Evolutionary conservation across 83 land plant species (phyloP).

Genomic region (Picea engelmannii): DNA sequence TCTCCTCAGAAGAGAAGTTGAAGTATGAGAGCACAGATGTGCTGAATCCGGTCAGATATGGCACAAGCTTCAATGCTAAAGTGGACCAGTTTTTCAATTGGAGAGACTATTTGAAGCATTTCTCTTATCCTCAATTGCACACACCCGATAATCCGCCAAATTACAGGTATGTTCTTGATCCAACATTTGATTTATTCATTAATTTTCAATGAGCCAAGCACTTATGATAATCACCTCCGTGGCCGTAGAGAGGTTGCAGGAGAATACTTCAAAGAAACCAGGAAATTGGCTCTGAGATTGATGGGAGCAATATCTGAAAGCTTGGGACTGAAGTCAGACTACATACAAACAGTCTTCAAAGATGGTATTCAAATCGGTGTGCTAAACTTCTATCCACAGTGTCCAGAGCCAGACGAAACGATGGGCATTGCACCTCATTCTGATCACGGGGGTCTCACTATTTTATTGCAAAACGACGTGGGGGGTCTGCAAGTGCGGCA

Average conservation of each 20-base stretch:
- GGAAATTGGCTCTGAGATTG: constrained; percentile 21
- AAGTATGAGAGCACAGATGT: constrained; percentile 22
- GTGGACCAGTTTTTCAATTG: too few relatives aligned
- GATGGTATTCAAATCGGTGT: constrained; percentile 33
- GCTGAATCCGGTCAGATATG: constrained; percentile 36
- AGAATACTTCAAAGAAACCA: constrained; percentile 25
- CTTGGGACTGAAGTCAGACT: constrained; percentile 26
- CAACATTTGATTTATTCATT: too few relatives aligned
- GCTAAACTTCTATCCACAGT: constrained; percentile 53
- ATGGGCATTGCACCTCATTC: constrained; percentile 25
- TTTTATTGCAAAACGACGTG: constrained; percentile 42
- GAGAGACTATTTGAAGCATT: too few relatives aligned
- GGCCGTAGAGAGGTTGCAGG: constrained; percentile 31
- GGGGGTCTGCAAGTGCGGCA: constrained; percentile 52
- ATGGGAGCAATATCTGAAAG: constrained; percentile 28
- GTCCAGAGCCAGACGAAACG: constrained; percentile 64
- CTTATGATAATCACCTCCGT: not conserved
- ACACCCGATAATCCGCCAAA: constrained; percentile 14
- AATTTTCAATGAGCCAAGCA: too few relatives aligned
- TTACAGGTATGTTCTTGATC: constrained; percentile 25
- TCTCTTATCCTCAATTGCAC: too few relatives aligned
- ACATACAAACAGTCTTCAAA: constrained; percentile 15
- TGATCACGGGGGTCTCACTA: constrained; percentile 26
- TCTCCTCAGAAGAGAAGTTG: not conserved
- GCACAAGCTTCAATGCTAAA: constrained; percentile 15